A percentile compares a stretch with the other conserved stretches of the same genome.
These are phyloP conservation scores for Datura wrightii DNA, from an alignment of 257 asterid species.

Conservation along the genomic window DNA sequence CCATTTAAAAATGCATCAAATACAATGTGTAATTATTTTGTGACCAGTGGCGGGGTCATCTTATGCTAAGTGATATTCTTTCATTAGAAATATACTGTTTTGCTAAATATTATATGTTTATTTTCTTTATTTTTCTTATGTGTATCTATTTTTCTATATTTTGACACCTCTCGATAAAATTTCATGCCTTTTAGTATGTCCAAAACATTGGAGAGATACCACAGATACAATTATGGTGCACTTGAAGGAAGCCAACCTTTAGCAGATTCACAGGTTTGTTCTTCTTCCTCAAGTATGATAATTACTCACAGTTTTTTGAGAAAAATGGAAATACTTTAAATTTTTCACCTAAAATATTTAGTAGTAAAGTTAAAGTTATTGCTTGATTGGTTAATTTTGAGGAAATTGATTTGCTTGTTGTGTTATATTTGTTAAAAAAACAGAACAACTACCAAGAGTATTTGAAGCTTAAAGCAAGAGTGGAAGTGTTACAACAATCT, in stretches of 20 bases:
- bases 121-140: too few relatives aligned
- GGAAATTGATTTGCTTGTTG: background rate
- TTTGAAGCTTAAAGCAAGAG: constrained; percentile 63
- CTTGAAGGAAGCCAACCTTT: constrained; percentile 49
- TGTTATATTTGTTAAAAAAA: background rate
- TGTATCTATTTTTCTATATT: too few relatives aligned
- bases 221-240: constrained; percentile 50
- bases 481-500: constrained; percentile 63
- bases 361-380: background rate
- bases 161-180: too few relatives aligned
- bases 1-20: background rate
- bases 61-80: too few relatives aligned
- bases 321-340: background rate
- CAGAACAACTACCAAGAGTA: constrained; percentile 65
- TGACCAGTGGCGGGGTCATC: too few relatives aligned
- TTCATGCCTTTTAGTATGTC: constrained; percentile 44
- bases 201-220: constrained; percentile 63
- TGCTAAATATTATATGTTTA: too few relatives aligned
- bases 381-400: background rate
- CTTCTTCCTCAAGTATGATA: background rate
- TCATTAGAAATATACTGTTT: too few relatives aligned
- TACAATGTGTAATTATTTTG: background rate
- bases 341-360: background rate
- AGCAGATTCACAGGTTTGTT: constrained; percentile 51
- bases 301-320: background rate